Evolutionary conservation across 108 stramenopile species (phyloP).

Genomic region (Craspedostauros australis): DNA sequence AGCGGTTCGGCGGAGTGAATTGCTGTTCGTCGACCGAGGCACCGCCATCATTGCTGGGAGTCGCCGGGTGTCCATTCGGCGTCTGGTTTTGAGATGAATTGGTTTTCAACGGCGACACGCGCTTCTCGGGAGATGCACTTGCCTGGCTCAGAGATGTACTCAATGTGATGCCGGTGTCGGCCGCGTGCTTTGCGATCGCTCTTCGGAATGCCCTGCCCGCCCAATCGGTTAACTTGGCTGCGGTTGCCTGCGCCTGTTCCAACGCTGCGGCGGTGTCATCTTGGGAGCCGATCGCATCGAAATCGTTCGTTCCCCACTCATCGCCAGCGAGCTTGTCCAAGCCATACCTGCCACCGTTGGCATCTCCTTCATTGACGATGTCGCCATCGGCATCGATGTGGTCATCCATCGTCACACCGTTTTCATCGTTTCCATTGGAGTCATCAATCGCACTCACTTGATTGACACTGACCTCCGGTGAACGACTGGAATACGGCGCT

Average conservation of each 20-base stretch:
- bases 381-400: constrained; percentile 6
- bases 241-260: constrained; percentile 74
- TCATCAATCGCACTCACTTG: not conserved
- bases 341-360: constrained; percentile 6
- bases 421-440: not conserved
- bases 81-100: not conserved
- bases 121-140: too few relatives aligned
- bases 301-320: not conserved
- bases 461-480: too few relatives aligned
- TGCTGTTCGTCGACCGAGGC: too few relatives aligned
- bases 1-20: too few relatives aligned
- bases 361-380: constrained; percentile 2
- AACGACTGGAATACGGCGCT: too few relatives aligned
- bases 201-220: constrained; percentile 87
- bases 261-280: constrained; percentile 57
- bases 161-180: constrained; percentile 28
- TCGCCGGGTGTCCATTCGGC: not conserved
- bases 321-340: not conserved
- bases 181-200: constrained; percentile 67
- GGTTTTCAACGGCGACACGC: too few relatives aligned
- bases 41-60: too few relatives aligned
- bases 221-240: constrained; percentile 82
- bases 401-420: constrained; percentile 1
- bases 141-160: too few relatives aligned
- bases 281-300: not conserved